A percentile compares a stretch with the other conserved stretches of the same genome.
These are phyloP conservation scores for Trichomonas tenax DNA, from an alignment of 208 protist genomes.

Conservation along the genomic window DNA sequence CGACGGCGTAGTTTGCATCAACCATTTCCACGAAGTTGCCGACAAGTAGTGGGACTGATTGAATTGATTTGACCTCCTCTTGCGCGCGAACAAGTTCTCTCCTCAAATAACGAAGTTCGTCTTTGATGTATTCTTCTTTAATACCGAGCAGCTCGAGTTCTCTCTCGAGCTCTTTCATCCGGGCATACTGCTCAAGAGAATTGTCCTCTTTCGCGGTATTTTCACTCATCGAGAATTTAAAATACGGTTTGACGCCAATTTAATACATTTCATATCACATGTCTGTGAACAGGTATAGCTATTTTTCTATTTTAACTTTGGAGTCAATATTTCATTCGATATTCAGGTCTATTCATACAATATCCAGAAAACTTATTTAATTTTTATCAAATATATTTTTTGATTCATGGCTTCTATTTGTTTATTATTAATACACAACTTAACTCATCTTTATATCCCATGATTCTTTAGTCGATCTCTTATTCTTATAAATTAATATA, in stretches of 20 bases:
- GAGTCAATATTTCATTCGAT: too few species aligned
- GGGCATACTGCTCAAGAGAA: not conserved
- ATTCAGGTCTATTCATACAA: too few species aligned
- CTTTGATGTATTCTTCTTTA: constrained; percentile 65
- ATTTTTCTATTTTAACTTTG: too few species aligned
- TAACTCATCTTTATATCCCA: too few species aligned
- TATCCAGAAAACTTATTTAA: too few species aligned
- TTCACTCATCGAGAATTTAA: not conserved
- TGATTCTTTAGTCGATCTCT: too few species aligned
- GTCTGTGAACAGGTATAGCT: not conserved
- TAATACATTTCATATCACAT: not conserved
- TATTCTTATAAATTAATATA: too few species aligned
- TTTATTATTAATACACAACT: too few species aligned
- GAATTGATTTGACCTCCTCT: constrained; percentile 87
- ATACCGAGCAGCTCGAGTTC: not conserved
- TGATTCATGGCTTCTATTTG: too few species aligned
- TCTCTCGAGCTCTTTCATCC: not conserved
- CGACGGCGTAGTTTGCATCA: constrained; percentile 63
- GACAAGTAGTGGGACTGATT: constrained; percentile 96
- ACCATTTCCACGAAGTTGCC: constrained; percentile 97
- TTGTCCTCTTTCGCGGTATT: not conserved
- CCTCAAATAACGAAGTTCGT: constrained; percentile 67
- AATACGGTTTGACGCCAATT: not conserved
- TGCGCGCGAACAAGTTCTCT: constrained; percentile 66
- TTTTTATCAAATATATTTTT: too few species aligned